Evolutionary conservation across 345 rosid species (phyloP).

Genomic region (Stellera chamaejasme): DNA sequence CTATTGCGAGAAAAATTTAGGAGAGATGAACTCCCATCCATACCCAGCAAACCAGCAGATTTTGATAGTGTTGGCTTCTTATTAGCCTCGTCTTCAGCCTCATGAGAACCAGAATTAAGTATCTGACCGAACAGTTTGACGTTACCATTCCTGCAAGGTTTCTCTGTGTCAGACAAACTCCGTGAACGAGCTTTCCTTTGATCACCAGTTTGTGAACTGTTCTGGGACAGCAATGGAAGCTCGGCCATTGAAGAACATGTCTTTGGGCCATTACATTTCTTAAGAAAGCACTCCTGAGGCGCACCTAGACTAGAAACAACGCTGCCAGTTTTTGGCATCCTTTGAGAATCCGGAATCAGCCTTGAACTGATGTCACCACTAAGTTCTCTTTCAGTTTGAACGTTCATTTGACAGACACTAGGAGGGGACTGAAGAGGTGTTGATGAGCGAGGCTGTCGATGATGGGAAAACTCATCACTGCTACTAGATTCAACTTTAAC

Average conservation of each 20-base stretch:
- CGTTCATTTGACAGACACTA: conserved; percentile 35
- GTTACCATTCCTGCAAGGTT: conserved; percentile 52
- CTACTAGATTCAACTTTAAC: conserved; percentile 19
- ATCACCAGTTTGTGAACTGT: conserved; percentile 26
- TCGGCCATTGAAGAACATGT: conserved; percentile 23
- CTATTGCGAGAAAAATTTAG: conserved; percentile 40
- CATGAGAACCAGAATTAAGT: conserved; percentile 37
- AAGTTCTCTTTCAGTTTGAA: conserved; percentile 33
- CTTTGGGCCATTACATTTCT: conserved; percentile 38
- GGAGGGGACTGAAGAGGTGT: conserved; percentile 20
- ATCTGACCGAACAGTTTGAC: conserved; percentile 84
- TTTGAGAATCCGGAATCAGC: conserved; percentile 31
- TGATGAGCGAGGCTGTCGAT: conserved; percentile 20
- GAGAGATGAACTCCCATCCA: conserved; percentile 20
- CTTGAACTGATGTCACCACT: conserved; percentile 33
- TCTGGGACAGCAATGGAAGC: conserved; percentile 30
- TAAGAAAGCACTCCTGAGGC: conserved; percentile 37
- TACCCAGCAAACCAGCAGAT: conserved; percentile 24
- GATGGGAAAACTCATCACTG: conserved; percentile 22
- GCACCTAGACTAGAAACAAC: conserved; percentile 13
- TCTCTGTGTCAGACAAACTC: conserved; percentile 41
- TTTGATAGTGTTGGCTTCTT: conserved; percentile 33
- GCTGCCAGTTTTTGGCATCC: conserved; percentile 19
- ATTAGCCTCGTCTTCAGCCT: conserved; percentile 24
- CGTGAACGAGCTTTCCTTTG: conserved; percentile 25